phyloP scores from a whole-genome alignment of 2,329 filamentous ascomycete genomes.

The Emmonsia crescens region DNA sequence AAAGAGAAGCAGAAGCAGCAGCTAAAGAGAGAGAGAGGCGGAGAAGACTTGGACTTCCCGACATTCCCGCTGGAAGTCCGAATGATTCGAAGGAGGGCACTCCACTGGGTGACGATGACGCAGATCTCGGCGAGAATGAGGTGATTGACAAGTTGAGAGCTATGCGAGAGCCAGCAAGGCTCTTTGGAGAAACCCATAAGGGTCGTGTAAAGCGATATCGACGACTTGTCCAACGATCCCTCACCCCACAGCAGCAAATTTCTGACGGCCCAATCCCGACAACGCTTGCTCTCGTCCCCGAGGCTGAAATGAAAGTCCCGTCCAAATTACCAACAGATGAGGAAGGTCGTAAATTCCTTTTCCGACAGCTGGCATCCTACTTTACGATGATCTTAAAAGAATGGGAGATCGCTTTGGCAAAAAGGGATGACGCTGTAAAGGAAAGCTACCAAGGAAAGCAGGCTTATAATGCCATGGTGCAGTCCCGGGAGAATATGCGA shows the following conservation, averaged over 20 bases:
- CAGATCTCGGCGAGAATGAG: slow-evolving; percentile 62
- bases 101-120: slow-evolving; percentile 26
- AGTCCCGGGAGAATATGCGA: slow-evolving; percentile 76
- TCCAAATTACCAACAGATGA: slow-evolving; percentile 52
- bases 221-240: slow-evolving; percentile 42
- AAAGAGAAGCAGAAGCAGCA: slow-evolving; percentile 61
- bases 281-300: slow-evolving; percentile 64
- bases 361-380: slow-evolving; percentile 82
- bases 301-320: slow-evolving; percentile 79
- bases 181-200: slow-evolving; percentile 75
- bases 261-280: slow-evolving; percentile 78
- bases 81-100: slow-evolving; percentile 30
- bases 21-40: slow-evolving; percentile 62
- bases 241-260: slow-evolving; percentile 33
- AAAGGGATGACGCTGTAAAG: slow-evolving; percentile 46
- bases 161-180: slow-evolving; percentile 57
- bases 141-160: slow-evolving; percentile 57
- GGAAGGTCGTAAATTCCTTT: slow-evolving; percentile 59
- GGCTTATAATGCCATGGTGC: slow-evolving; percentile 74
- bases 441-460: slow-evolving; percentile 69
- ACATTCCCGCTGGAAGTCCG: slow-evolving; percentile 46
- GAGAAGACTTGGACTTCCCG: slow-evolving; percentile 69
- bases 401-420: slow-evolving; percentile 67
- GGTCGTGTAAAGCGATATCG: slow-evolving; percentile 60
- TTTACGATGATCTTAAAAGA: slow-evolving; percentile 92